Evolutionary conservation across 208 protist species (phyloP), one percentile per base, ranked within the genome.

Genomic region (Crithidia sp.): DNA sequence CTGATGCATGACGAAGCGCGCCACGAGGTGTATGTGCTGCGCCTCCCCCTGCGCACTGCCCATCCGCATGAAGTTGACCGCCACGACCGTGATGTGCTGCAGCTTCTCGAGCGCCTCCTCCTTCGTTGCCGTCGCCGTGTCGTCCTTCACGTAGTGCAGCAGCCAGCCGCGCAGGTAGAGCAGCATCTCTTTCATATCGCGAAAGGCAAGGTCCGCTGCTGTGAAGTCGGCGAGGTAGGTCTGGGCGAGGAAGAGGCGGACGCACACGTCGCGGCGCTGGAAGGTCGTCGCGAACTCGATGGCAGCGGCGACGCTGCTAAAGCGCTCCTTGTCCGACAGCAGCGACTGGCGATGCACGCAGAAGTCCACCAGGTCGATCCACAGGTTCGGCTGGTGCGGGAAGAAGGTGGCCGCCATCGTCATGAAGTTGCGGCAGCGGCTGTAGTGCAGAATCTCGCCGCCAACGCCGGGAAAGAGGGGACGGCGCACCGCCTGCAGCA

Each of bases 51-150:
- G 77, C 16, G 55, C 65, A 56, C 77, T 82, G 58, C 83, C 81
- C 84, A 93, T 85, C 0, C 89, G 80, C 89, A 96, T 96, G 79
- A 88, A 94, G 68, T 94, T 96, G 52, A 96, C 82, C 57, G 78
- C 77, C 39, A 93, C 53, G 40, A 91, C 75, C 8, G 83, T 63
- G 41, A 95, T 84, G 53, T 85, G 83, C 60, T 91, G 77, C 64
- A 95, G 66, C 41, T 80, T 77, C 53, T 67, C 58, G 36, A 89
- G 47, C 7, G 75, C 83, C 40, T 73, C 67, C 45, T 74, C 67
- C 7, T 41, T 53, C 37, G 37, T 44, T 28, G 56, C 44, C 12
- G 54, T 36, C 2, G 63, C 13, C 39, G 41, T 44, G 1, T 73
- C 66, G 9, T 61, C 61, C 64, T 85, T 83, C 37, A 95, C 75